phyloP scores from a whole-genome alignment of 306 rosid species.

The Casuarina equisetifolia region DNA sequence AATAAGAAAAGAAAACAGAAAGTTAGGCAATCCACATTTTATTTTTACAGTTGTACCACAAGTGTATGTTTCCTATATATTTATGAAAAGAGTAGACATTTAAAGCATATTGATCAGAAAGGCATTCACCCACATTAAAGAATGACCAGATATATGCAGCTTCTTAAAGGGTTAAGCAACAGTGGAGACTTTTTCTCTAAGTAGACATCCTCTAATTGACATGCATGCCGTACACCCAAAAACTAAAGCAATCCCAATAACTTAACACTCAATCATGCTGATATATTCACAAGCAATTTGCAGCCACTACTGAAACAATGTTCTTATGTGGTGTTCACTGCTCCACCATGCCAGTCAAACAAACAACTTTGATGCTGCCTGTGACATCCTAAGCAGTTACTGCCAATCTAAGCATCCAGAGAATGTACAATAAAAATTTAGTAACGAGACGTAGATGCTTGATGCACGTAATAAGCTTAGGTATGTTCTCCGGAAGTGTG shows the following conservation, averaged over 20 bases:
- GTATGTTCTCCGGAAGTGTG: background rate
- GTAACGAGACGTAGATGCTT: background rate
- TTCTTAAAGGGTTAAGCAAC: slow-evolving; percentile 7
- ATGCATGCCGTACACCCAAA: slow-evolving; percentile 16
- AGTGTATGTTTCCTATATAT: background rate
- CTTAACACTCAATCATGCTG: background rate
- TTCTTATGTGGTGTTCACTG: background rate
- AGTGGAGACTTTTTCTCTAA: background rate
- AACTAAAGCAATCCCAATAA: background rate
- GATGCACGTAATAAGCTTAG: background rate
- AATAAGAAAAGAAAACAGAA: background rate
- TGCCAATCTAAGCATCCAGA: background rate
- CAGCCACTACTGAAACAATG: background rate
- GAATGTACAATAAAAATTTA: background rate
- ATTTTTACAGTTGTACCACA: background rate
- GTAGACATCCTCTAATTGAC: slow-evolving; percentile 9
- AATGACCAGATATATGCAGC: background rate
- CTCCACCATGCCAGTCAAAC: slow-evolving; percentile 5
- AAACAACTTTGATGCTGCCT: background rate
- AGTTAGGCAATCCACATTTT: background rate
- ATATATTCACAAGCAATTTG: background rate
- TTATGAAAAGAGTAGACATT: slow-evolving; percentile 19
- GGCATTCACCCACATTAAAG: slow-evolving; percentile 16
- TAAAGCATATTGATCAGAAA: slow-evolving; percentile 12
- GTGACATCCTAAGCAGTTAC: background rate